These are phyloP conservation scores for Pichia terricola DNA, from an alignment of 1,139 yeast species.

Conservation along the genomic window DNA sequence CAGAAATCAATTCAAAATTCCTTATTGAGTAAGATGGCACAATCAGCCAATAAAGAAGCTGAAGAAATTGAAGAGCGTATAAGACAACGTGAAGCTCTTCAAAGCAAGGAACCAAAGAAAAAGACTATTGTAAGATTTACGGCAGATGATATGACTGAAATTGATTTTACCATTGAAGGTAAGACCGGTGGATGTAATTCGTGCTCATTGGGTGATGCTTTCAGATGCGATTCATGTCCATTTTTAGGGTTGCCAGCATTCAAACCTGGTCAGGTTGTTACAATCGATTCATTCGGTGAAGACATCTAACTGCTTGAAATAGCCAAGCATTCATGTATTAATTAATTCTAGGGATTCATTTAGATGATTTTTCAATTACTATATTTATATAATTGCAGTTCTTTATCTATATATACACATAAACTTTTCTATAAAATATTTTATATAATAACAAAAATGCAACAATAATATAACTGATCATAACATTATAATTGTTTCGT, in stretches of 20 bases:
- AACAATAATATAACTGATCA: background rate
- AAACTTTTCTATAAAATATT: constrained; percentile 8
- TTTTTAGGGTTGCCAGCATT: constrained; percentile 94
- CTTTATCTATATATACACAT: background rate
- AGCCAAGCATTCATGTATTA: background rate
- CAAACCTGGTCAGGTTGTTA: constrained; percentile 82
- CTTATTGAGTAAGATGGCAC: constrained; percentile 40
- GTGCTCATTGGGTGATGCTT: constrained; percentile 95
- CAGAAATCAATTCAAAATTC: constrained; percentile 40
- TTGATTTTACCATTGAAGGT: constrained; percentile 92
- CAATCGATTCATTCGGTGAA: constrained; percentile 45
- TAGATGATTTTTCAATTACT: background rate
- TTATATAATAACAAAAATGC: background rate
- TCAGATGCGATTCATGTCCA: constrained; percentile 97
- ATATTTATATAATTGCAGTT: background rate
- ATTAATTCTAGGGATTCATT: background rate
- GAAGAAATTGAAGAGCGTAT: constrained; percentile 43
- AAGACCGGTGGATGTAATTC: constrained; percentile 96
- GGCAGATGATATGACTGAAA: constrained; percentile 66
- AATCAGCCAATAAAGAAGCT: constrained; percentile 45
- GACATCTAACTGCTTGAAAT: constrained; percentile 19
- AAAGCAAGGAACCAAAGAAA: constrained; percentile 33
- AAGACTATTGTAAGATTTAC: constrained; percentile 40
- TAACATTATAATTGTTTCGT: background rate
- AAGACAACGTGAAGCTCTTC: constrained; percentile 18